Base-by-base conservation (phyloP, 148 eudicot genomes). In the Salicornia ramosissima region DNA sequence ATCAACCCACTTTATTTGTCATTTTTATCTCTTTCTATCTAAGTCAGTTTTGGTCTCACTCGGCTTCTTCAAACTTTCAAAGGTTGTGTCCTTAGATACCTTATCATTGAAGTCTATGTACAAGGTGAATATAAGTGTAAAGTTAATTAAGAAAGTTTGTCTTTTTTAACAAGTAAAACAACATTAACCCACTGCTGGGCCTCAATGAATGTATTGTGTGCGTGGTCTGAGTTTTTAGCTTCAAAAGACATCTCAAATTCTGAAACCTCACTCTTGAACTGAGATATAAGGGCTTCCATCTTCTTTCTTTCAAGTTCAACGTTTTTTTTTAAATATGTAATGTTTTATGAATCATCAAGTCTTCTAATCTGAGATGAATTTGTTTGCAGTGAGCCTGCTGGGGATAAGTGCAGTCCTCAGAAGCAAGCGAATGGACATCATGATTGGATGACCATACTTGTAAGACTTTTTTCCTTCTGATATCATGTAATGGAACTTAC, bases 321-420 rank as follows among this genome's bases (percentile, higher is more conserved):
- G 18, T 30, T 34, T n/a, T n/a, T 28, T 18, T 21, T 2, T 2
- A 34, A 25, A 14, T n/a, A 61, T 33, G 24, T 22, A 46, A 26
- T n/a, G 72, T 36, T 8, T 36, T 36, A 36, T 36, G 5, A 36
- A 36, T 8, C 40, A 8, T 36, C 40, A 36, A 3, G 8, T 36
- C 40, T 36, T 36, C 40, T 36, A 8, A 8, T 36, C 40, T 36
- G 40, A 36, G 4, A 36, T 8, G 40, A 36, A 3, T 36, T 4
- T 36, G 4, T 36, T 36, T 36, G 40, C 86, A 36, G 40, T 36
- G 40, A 36, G 40, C 40, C 40, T 36, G 40, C 80, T 25, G 75
- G 63, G 33, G 84, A 84, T 25, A 86, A 79, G 75, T 93, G 98
- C 81, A 86, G 96, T 69, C 83, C 95, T 33, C 87, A 79, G 30